Evolutionary conservation across 768 basidiomycete genomes (phyloP).

Genomic region (Trametes sanguinea): DNA sequence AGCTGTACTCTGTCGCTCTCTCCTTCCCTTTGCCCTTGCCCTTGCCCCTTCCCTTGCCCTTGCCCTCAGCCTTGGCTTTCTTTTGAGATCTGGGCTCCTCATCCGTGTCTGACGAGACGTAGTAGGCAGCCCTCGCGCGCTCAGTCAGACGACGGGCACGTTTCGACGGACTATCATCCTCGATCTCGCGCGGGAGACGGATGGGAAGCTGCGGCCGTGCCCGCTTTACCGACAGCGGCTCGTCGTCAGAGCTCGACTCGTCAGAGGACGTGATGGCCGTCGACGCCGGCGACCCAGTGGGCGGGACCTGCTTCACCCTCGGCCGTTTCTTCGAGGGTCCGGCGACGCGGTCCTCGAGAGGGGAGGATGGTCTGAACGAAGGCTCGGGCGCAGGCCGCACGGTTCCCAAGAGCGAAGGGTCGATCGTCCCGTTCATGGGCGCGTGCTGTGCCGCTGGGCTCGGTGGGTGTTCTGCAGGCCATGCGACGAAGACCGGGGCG

Average conservation of each 20-base stretch:
- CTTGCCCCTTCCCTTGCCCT: slow-evolving; percentile 9
- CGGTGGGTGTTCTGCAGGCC: no score
- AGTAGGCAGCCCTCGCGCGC: slow-evolving; percentile 3
- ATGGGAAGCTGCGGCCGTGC: slow-evolving; percentile 1
- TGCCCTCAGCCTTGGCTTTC: neutral
- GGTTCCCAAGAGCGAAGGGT: slow-evolving; percentile 17
- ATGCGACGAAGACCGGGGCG: no score
- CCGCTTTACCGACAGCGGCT: neutral
- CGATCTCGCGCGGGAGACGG: slow-evolving; percentile 3
- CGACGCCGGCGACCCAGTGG: neutral
- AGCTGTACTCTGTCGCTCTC: neutral
- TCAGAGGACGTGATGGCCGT: neutral
- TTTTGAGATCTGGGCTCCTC: neutral
- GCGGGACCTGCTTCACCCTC: neutral
- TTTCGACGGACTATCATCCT: slow-evolving; percentile 4
- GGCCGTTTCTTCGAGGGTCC: neutral
- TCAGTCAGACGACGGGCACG: slow-evolving; percentile 12
- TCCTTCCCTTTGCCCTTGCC: slow-evolving; percentile 11
- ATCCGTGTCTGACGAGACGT: slow-evolving; percentile 1
- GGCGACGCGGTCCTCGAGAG: neutral
- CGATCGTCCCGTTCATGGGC: slow-evolving; percentile 13
- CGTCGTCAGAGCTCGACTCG: neutral
- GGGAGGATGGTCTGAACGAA: neutral
- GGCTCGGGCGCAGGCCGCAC: neutral
- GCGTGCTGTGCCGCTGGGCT: no score